Conservation (phyloP, 495 filamentous ascomycete species). For the Tricharina praecox region DNA sequence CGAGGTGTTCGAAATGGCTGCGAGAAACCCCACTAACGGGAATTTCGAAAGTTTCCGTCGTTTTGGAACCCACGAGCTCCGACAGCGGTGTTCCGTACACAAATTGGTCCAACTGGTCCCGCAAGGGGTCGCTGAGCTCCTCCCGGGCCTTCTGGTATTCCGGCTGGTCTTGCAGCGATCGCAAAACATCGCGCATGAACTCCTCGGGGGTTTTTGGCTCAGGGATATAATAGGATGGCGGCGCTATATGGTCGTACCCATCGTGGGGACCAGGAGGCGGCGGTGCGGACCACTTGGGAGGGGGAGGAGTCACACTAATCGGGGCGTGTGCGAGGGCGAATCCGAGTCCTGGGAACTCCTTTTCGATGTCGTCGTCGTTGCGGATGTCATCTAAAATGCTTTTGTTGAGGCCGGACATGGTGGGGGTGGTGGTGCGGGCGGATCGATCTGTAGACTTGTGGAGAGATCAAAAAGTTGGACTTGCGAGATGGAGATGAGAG, state of each 20-base stretch:
- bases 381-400: conserved; percentile 13
- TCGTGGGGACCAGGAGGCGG: not conserved
- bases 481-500: too few species aligned
- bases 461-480: too few species aligned
- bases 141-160: conserved; percentile 5
- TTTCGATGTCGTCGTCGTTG: conserved; percentile 6
- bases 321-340: not conserved
- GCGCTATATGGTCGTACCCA: not conserved
- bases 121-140: conserved; percentile 8
- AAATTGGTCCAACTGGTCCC: conserved; percentile 13
- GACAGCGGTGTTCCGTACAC: conserved; percentile 8
- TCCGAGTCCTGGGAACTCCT: conserved; percentile 10
- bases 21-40: conserved; percentile 16
- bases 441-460: too few species aligned
- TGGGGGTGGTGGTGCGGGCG: not conserved
- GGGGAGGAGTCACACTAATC: not conserved
- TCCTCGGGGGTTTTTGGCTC: conserved; percentile 3
- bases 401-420: not conserved
- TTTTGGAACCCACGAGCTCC: conserved; percentile 6
- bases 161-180: conserved; percentile 7
- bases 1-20: conserved; percentile 18
- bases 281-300: not conserved
- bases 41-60: conserved; percentile 12
- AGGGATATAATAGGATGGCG: not conserved
- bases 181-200: conserved; percentile 10